Conservation (phyloP, 768 basidiomycete species). For the Hygrophoropsis aurantiaca region DNA sequence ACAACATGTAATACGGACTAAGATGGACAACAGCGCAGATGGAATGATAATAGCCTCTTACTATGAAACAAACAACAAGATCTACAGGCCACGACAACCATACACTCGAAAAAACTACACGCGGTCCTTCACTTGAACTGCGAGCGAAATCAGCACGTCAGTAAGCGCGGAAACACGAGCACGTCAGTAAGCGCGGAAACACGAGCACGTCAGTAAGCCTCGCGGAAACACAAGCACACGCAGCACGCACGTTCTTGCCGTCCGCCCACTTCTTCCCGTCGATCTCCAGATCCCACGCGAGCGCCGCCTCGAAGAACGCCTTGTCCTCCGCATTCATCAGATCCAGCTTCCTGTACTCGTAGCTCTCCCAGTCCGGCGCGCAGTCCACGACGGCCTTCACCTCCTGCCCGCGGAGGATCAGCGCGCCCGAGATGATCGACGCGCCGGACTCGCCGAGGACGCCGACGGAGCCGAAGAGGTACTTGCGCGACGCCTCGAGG, state of each 20-base stretch:
- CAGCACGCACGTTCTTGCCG: conserved; percentile 79
- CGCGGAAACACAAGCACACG: background rate
- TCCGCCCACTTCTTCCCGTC: conserved; percentile 90
- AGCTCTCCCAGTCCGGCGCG: conserved; percentile 93
- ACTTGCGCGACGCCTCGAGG: conserved; percentile 94
- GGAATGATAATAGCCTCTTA: too few species aligned
- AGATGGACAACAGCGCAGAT: too few species aligned
- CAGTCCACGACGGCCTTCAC: conserved; percentile 66
- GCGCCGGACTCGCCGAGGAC: conserved; percentile 82
- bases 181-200: background rate
- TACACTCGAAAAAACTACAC: too few species aligned
- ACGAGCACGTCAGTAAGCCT: conserved; percentile 1
- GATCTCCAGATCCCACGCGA: conserved; percentile 91
- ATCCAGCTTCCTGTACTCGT: conserved; percentile 77
- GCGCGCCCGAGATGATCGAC: conserved; percentile 76
- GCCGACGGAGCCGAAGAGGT: conserved; percentile 90
- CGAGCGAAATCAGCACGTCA: background rate
- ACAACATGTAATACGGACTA: too few species aligned
- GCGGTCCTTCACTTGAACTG: conserved; percentile 30
- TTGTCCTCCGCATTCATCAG: conserved; percentile 73
- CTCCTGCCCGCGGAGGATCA: conserved; percentile 84
- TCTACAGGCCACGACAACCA: too few species aligned
- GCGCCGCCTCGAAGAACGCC: conserved; percentile 86
- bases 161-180: background rate
- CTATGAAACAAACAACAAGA: too few species aligned